A percentile compares a stretch with the other conserved stretches of the same genome.
Conservation (phyloP, 495 filamentous ascomycete genomes). For the Podospora pseudoanserina region DNA sequence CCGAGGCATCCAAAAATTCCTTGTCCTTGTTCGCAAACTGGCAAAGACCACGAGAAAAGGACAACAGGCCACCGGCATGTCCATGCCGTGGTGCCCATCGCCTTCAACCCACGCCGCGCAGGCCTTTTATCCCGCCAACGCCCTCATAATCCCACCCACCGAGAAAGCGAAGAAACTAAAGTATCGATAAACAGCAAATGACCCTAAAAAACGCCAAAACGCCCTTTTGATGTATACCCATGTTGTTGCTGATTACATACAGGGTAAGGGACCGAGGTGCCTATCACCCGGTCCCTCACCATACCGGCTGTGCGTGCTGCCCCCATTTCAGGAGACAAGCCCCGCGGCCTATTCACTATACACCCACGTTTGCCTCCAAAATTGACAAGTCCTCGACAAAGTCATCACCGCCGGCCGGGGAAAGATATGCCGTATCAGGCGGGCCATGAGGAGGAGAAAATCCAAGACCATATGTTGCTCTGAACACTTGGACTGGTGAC, state of each 20-base stretch:
- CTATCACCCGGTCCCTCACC: background rate
- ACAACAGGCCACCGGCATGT: background rate
- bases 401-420: background rate
- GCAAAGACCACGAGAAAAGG: background rate
- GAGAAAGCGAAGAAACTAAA: slow-evolving; percentile 6
- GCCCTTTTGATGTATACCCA: slow-evolving; percentile 31
- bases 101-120: background rate
- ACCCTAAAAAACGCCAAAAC: slow-evolving; percentile 17
- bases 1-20: background rate
- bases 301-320: background rate
- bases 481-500: background rate
- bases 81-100: background rate
- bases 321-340: background rate
- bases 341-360: slow-evolving; percentile 6
- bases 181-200: slow-evolving; percentile 13
- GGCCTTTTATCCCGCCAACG: background rate
- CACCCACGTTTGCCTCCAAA: background rate
- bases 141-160: slow-evolving; percentile 5
- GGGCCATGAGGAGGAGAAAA: background rate
- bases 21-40: background rate
- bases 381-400: background rate
- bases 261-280: background rate
- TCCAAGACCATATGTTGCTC: background rate
- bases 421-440: background rate
- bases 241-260: slow-evolving; percentile 27